Evolutionary conservation across 2,329 filamentous ascomycete genomes (phyloP).

Genomic region (Sclerotinia glacialis): DNA sequence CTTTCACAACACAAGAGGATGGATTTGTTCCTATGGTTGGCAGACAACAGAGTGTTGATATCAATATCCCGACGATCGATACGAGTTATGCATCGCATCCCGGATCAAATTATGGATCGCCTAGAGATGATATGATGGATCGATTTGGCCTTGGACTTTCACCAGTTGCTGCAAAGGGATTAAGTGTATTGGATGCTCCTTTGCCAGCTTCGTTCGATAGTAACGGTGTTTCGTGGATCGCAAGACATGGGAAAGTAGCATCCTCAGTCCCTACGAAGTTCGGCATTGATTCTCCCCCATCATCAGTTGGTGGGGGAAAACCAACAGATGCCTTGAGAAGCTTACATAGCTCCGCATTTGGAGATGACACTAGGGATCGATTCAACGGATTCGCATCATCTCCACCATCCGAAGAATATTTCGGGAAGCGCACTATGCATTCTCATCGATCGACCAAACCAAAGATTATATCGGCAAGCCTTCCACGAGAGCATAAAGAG

Average conservation of each 20-base stretch:
- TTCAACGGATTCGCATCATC: constrained; percentile 51
- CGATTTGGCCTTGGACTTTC: constrained; percentile 73
- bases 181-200: constrained; percentile 92
- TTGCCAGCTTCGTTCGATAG: constrained; percentile 95
- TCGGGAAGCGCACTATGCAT: constrained; percentile 69
- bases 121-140: constrained; percentile 59
- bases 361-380: constrained; percentile 58
- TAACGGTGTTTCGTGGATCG: constrained; percentile 89
- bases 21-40: constrained; percentile 44
- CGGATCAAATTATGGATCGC: constrained; percentile 73
- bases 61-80: constrained; percentile 50
- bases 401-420: constrained; percentile 56
- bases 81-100: constrained; percentile 51
- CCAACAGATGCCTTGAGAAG: constrained; percentile 63
- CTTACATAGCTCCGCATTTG: constrained; percentile 66
- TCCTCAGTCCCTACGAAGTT: constrained; percentile 92
- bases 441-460: constrained; percentile 66
- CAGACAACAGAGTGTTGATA: constrained; percentile 52
- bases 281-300: constrained; percentile 79
- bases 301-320: constrained; percentile 63
- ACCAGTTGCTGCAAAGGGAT: constrained; percentile 64
- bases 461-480: constrained; percentile 65
- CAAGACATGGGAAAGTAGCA: constrained; percentile 84
- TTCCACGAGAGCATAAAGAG: constrained; percentile 61
- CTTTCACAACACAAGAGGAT: constrained; percentile 54